phyloP scores from a whole-genome alignment of 768 basidiomycete species.

The Tremella mesenterica region DNA sequence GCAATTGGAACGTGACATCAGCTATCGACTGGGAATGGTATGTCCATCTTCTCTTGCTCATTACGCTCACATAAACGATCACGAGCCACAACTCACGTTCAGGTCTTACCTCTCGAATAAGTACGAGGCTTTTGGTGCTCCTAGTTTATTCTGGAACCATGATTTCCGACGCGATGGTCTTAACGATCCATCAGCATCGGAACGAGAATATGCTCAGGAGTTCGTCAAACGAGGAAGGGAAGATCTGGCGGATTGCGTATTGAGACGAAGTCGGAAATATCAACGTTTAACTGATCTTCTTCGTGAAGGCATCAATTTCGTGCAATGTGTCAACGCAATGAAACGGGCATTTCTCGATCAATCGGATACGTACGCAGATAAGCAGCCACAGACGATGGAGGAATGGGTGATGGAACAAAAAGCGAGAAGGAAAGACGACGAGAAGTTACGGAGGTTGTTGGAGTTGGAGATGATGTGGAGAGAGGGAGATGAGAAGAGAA shows the following conservation, averaged over 20 bases:
- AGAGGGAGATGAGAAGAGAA: too few species aligned
- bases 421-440: too few species aligned
- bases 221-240: neutral
- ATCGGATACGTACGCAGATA: neutral
- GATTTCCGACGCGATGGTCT: neutral
- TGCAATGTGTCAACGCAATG: neutral
- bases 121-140: neutral
- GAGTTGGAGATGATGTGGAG: too few species aligned
- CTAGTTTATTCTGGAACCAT: neutral
- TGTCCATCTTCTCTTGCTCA: neutral
- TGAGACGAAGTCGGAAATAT: neutral
- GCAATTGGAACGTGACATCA: constrained; percentile 23
- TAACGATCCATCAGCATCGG: neutral
- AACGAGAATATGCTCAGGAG: neutral
- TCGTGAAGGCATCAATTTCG: neutral
- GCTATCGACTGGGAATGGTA: constrained; percentile 44
- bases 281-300: neutral
- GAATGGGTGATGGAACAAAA: too few species aligned
- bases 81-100: neutral
- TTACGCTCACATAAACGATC: neutral
- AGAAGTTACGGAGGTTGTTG: too few species aligned
- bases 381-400: neutral
- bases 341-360: neutral
- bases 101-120: neutral
- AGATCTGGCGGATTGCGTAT: neutral